phyloP scores from a whole-genome alignment of 2,329 filamentous ascomycete genomes.

The Xylaria sp. region DNA sequence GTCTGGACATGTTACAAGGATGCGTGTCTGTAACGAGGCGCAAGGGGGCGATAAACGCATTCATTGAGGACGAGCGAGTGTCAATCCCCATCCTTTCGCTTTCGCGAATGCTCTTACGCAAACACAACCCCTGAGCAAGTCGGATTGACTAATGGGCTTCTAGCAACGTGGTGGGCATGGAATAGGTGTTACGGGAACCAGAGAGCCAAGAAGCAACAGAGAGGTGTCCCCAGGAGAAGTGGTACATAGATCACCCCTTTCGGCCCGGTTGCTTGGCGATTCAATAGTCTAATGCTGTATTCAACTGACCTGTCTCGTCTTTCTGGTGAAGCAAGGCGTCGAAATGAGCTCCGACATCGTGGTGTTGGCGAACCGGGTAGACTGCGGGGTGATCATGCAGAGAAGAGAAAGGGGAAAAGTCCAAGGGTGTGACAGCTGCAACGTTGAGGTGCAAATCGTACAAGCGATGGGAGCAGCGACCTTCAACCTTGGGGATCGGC shows the following conservation, averaged over 20 bases:
- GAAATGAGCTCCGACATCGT: not conserved
- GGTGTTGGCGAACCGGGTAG: not conserved
- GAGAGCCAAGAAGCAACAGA: not conserved
- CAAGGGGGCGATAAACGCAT: not conserved
- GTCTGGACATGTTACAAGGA: no score
- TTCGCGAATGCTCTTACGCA: not conserved
- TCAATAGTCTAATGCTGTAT: constrained; percentile 5
- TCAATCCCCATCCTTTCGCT: not conserved
- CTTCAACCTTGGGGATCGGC: not conserved
- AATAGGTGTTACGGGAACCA: not conserved
- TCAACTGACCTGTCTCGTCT: constrained; percentile 1
- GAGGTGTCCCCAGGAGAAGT: not conserved
- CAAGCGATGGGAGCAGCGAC: no score
- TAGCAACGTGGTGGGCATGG: no score
- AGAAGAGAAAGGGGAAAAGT: not conserved
- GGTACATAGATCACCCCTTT: not conserved
- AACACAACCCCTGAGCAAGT: not conserved
- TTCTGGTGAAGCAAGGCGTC: not conserved
- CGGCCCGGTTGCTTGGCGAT: not conserved
- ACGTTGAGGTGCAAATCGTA: not conserved
- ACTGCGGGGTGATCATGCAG: not conserved
- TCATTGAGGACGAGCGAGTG: not conserved
- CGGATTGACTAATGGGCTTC: not conserved
- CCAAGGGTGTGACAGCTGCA: not conserved
- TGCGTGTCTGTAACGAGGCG: not conserved